phyloP scores from a whole-genome alignment of 129 eudicot species.

The Pittosporum tobira region DNA sequence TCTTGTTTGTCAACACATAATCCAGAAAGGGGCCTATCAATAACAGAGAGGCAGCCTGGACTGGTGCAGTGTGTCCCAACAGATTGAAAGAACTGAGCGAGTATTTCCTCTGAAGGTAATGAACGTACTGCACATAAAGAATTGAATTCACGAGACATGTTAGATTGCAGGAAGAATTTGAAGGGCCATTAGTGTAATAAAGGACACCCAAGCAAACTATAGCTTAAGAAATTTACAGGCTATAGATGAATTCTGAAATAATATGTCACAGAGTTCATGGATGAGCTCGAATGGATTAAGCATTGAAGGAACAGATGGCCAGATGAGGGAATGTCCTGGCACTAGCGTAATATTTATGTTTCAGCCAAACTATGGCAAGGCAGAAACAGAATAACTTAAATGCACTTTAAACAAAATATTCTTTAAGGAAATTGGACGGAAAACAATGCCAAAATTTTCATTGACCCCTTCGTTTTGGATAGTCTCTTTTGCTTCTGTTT shows the following conservation, averaged over 20 bases:
- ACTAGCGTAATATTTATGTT: background rate
- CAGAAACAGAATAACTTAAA: no score
- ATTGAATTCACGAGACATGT: background rate
- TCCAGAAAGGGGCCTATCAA: slow-evolving; percentile 81
- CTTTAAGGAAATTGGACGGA: background rate
- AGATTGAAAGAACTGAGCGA: slow-evolving; percentile 80
- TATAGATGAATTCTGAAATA: background rate
- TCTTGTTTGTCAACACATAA: slow-evolving; percentile 71
- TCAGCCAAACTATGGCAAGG: no score
- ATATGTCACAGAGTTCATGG: background rate
- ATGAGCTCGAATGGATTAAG: background rate
- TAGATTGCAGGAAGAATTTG: background rate
- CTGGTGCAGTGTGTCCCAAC: slow-evolving; percentile 90
- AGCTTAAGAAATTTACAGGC: background rate
- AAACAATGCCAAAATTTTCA: background rate
- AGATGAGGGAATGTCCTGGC: background rate
- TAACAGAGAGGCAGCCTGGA: slow-evolving; percentile 74
- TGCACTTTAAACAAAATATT: background rate
- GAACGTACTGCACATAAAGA: slow-evolving; percentile 62
- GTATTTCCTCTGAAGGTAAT: slow-evolving; percentile 77
- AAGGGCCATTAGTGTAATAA: background rate
- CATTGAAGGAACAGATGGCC: background rate
- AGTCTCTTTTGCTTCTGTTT: background rate
- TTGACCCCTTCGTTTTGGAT: background rate
- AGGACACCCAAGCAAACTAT: slow-evolving; percentile 3